These are phyloP conservation scores for Phaeotremella fagi DNA, from an alignment of 768 basidiomycete genomes.

Conservation along the genomic window DNA sequence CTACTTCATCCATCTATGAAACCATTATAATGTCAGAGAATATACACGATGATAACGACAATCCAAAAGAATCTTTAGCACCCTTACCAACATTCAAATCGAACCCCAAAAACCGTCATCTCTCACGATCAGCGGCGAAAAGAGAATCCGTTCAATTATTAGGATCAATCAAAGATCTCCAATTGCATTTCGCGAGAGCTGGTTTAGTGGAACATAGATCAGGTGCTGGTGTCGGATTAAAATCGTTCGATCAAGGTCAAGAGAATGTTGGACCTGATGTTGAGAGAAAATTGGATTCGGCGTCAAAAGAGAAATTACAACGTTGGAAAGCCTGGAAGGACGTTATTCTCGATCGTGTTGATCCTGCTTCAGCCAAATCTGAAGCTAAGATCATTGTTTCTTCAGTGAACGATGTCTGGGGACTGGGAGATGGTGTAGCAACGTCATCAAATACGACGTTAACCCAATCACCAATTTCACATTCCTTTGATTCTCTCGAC, in stretches of 20 bases:
- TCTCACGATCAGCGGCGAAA: constrained; percentile 64
- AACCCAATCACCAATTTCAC: background rate
- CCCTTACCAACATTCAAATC: constrained; percentile 15
- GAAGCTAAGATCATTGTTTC: constrained; percentile 21
- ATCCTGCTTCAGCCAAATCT: constrained; percentile 17
- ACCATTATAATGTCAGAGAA: too few species aligned
- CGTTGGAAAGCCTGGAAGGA: constrained; percentile 37
- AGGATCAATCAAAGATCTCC: constrained; percentile 93
- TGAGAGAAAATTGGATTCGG: constrained; percentile 53
- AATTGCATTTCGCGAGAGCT: constrained; percentile 67
- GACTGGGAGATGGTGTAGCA: constrained; percentile 2
- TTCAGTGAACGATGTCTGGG: constrained; percentile 21
- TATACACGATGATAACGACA: too few species aligned
- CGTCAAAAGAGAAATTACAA: constrained; percentile 4
- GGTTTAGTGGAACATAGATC: constrained; percentile 31
- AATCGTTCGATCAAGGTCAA: too few species aligned
- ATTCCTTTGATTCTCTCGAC: background rate
- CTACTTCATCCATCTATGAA: too few species aligned
- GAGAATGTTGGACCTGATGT: constrained; percentile 51
- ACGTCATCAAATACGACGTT: background rate
- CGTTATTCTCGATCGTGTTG: constrained; percentile 29
- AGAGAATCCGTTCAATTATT: constrained; percentile 88
- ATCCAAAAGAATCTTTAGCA: background rate
- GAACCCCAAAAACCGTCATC: constrained; percentile 39
- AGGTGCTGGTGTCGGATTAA: constrained; percentile 31